A percentile compares a stretch with the other conserved stretches of the same genome.
These are phyloP conservation scores for Trichoderma polysporum DNA, from an alignment of 2,329 filamentous ascomycete genomes.

Conservation along the genomic window DNA sequence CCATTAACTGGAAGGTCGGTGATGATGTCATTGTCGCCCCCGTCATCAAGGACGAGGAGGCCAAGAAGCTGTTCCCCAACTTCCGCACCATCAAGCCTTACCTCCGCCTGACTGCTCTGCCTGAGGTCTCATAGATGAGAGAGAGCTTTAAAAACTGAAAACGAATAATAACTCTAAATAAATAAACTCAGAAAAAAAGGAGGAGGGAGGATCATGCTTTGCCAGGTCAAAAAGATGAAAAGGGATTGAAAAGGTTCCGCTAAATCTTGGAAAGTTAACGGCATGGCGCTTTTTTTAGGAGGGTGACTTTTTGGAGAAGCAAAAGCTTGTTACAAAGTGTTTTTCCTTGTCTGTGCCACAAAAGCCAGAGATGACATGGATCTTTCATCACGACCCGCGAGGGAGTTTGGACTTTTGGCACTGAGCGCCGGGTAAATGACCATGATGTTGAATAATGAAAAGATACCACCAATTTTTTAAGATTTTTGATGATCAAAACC, in stretches of 20 bases:
- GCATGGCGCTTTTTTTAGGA: background rate
- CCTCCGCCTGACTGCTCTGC: slow-evolving; percentile 68
- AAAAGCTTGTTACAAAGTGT: background rate
- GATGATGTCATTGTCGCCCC: slow-evolving; percentile 93
- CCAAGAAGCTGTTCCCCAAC: slow-evolving; percentile 82
- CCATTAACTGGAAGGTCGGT: slow-evolving; percentile 85
- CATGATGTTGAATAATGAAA: slow-evolving; percentile 8
- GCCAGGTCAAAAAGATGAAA: background rate
- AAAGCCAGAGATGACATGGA: background rate
- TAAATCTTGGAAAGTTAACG: background rate
- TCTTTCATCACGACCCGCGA: background rate
- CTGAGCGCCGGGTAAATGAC: background rate
- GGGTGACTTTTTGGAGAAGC: background rate
- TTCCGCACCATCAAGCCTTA: slow-evolving; percentile 69
- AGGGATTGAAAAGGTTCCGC: background rate
- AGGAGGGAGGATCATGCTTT: background rate
- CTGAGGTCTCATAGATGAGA: slow-evolving; percentile 48
- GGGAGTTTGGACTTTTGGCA: background rate
- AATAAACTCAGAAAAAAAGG: background rate
- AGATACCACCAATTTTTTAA: slow-evolving; percentile 10
- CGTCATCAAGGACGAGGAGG: slow-evolving; percentile 77
- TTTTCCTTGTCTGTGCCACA: background rate
- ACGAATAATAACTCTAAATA: background rate
- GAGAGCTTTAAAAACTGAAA: background rate
- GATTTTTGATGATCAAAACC: background rate